phyloP scores from a whole-genome alignment of 1,284 basidiomycete species.

The Porogramme epimiltina region DNA sequence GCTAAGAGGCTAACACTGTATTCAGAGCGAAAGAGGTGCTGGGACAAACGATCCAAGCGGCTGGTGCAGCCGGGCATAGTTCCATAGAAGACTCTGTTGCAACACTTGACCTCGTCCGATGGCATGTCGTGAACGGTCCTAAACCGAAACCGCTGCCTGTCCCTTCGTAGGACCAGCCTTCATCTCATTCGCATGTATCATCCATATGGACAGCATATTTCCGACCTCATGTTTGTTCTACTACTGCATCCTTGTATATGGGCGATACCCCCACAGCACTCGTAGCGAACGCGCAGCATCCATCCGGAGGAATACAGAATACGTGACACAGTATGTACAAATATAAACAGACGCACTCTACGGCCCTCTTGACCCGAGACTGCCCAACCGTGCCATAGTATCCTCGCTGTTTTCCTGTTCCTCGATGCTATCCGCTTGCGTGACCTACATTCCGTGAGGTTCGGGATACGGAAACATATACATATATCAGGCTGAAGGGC shows the following conservation, averaged over 20 bases:
- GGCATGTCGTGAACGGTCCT: conserved; percentile 60
- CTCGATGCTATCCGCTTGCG: conserved; percentile 77
- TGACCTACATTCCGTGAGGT: too few species aligned
- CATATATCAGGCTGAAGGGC: too few species aligned
- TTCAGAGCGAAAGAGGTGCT: conserved; percentile 78
- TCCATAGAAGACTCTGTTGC: conserved; percentile 84
- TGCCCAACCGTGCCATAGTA: conserved; percentile 70
- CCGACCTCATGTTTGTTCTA: neutral
- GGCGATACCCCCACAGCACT: conserved; percentile 1
- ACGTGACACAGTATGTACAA: conserved; percentile 16
- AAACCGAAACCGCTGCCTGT: conserved; percentile 35
- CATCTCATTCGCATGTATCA: too few species aligned
- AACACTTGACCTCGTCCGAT: conserved; percentile 83
- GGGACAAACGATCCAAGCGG: conserved; percentile 75
- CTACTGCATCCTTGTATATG: neutral
- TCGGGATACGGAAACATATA: too few species aligned
- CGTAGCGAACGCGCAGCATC: neutral
- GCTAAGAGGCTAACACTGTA: neutral
- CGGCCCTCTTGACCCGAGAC: conserved; percentile 31
- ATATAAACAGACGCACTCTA: conserved; percentile 4
- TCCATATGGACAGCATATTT: too few species aligned
- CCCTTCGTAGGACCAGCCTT: too few species aligned
- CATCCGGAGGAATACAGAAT: conserved; percentile 7
- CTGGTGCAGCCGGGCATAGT: conserved; percentile 78
- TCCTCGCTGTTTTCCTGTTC: conserved; percentile 83